These are phyloP conservation scores for Botryotinia calthae DNA, from an alignment of 2,329 filamentous ascomycete species.

Conservation along the genomic window DNA sequence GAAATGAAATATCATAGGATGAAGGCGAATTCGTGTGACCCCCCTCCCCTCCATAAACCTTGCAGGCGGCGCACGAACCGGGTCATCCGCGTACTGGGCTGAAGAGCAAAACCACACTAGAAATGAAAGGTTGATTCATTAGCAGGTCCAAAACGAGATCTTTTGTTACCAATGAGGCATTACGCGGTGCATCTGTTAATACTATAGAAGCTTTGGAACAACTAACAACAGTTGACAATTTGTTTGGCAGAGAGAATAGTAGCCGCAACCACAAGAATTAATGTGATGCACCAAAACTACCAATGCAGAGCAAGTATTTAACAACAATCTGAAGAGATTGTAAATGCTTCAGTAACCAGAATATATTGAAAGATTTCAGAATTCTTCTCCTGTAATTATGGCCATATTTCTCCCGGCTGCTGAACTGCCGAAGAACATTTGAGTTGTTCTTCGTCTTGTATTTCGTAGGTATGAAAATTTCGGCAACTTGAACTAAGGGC, in stretches of 20 bases:
- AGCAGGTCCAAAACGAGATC: neutral
- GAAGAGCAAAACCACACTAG: slow-evolving; percentile 1
- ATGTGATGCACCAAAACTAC: neutral
- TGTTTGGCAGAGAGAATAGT: neutral
- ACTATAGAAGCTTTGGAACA: slow-evolving; percentile 13
- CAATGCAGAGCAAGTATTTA: neutral
- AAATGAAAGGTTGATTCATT: slow-evolving; percentile 12
- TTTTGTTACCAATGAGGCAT: slow-evolving; percentile 5
- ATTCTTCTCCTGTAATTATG: neutral
- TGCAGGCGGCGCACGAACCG: slow-evolving; percentile 7
- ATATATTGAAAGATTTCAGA: neutral
- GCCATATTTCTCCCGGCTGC: neutral
- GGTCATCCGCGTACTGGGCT: slow-evolving; percentile 7
- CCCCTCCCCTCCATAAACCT: neutral
- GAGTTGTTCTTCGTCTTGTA: neutral
- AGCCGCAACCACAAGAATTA: slow-evolving; percentile 2
- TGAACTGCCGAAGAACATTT: neutral
- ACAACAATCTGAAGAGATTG: neutral
- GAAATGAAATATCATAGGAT: slow-evolving; percentile 12
- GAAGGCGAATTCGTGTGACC: neutral
- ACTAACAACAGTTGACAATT: slow-evolving; percentile 6
- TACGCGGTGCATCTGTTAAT: neutral
- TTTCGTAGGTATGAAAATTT: neutral
- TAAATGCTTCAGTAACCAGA: neutral
- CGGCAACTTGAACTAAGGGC: neutral